These are phyloP conservation scores for Geranium rotundifolium DNA, from an alignment of 345 rosid species.

Conservation along the genomic window DNA sequence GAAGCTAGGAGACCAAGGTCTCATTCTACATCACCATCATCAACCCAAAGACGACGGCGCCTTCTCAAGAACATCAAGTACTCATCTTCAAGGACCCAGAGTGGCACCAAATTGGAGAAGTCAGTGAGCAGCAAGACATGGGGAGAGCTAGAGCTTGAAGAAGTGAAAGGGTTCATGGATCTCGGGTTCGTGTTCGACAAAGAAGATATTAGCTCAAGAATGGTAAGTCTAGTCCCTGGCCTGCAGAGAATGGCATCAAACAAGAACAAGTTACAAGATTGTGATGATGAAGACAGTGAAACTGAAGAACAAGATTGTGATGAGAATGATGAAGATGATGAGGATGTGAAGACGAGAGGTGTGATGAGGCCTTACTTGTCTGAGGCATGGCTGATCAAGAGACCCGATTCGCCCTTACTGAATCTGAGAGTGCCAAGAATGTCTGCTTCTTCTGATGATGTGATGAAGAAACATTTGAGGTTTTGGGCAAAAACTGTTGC, in stretches of 20 bases:
- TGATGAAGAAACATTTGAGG: conserved; percentile 43
- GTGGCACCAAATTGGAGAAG: conserved; percentile 15
- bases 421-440: conserved; percentile 30
- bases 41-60: conserved; percentile 8
- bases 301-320: background rate
- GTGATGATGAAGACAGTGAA: background rate
- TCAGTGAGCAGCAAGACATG: conserved; percentile 33
- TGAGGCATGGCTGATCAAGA: conserved; percentile 56
- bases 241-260: conserved; percentile 27
- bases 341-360: conserved; percentile 13
- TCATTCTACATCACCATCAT: conserved; percentile 26
- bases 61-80: background rate
- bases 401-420: conserved; percentile 42
- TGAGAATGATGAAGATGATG: background rate
- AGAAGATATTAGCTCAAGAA: conserved; percentile 31
- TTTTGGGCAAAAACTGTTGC: conserved; percentile 62
- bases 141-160: conserved; percentile 50
- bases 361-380: conserved; percentile 45
- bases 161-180: conserved; percentile 60
- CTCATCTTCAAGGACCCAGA: background rate
- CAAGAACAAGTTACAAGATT: background rate
- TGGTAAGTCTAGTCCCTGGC: conserved; percentile 48
- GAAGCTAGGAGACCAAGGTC: conserved; percentile 19
- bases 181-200: conserved; percentile 51
- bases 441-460: conserved; percentile 19